Evolutionary conservation across 371 early-diverging fungal genomes (phyloP), one percentile per base, ranked within the genome.

Genomic region (Syncephalastrum monosporum): DNA sequence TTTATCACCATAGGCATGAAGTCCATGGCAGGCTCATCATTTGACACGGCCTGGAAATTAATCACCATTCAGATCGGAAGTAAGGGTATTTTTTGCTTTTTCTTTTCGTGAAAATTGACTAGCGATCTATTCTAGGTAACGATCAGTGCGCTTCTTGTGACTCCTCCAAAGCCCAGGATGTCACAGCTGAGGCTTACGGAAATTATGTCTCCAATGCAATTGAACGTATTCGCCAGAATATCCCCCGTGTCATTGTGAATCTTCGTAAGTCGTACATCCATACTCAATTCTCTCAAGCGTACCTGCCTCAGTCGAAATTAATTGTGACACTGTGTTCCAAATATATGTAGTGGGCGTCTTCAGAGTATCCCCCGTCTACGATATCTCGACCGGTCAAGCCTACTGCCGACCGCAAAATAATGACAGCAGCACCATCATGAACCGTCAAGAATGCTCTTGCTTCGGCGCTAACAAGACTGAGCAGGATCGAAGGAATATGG

Each of bases 41-140:
- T 60, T 47, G 38, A 64, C 17, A 67, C 62, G 10, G 75, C 72
- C 47, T 75, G 75, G 75, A 75, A 75, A 29, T 47, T 75, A 64
- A 70, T 75, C 24, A 75, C 70, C 16, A 72, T 75, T 27, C 73
- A 72, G 55, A 72, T 72, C 21, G 76, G 73, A n/a, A 70, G 68
- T 54, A 72, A 67, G 74, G 53, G 63, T 23, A 67, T 72, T 87
- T 68, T 44, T 21, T 23, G 3, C 8, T 25, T 44, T 43, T 14
- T 24, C 10, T 23, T 25, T 53, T 44, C 25, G 27, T 52, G 33
- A 19, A 7, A 16, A 14, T 0, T 24, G 16, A 60, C n/a, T 72
- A 68, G 4, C 49, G 60, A 5, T 13, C 15, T 29, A 55, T 3
- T 41, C 10, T 24, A 56, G 62, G 63, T 33, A 63, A 63, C 27